Evolutionary conservation across 2,329 filamentous ascomycete species (phyloP), one percentile per base, ranked within the genome.

Genomic region (Colletotrichum sp.): DNA sequence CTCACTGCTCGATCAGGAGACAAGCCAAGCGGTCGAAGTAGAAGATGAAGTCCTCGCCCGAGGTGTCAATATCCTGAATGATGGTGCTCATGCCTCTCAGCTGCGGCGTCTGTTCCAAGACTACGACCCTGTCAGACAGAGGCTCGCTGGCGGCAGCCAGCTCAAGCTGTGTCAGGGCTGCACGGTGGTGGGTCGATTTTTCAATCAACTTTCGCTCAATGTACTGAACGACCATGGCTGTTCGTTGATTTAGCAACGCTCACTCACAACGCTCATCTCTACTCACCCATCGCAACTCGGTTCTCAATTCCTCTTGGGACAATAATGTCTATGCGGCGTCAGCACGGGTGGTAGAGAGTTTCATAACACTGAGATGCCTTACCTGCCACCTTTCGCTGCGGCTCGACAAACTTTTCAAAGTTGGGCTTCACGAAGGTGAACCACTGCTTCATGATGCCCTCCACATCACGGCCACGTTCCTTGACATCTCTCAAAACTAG

Each of bases 391-490:
- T 96, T 94, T 71, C 96, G 91, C 84, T 99, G 97, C 39, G 97
- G 97, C 78, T 98, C 94, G 72, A 99, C 97, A 82, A 92, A 99
- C 89, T 94, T 95, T 84, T 96, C 94, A 81, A 98, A 99, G 82
- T 99, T 99, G 5, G 97, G 97, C 85, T 99, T 99, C 59, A 99
- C 97, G 83, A 95, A 99, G 13, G 88, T 88, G 83, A 99, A 98
- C 97, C 97, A 99, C 84, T 99, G 97, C 85, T 99, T 99, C 84
- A 99, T 96, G 81, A 96, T 96, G 55, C 97, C 97, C 82, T 98
- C 95, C 72, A 99, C 94, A 81, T 98, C 96, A 82, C 97, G 92
- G 5, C 95, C 96, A 81, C 97, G 93, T 81, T 98, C 95, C 80
- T 92, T 92, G 26, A 99, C 95, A 85, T 99, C 97, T 81, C 97